Base-by-base conservation (phyloP, 148 eudicot genomes). In the Drosera capensis region DNA sequence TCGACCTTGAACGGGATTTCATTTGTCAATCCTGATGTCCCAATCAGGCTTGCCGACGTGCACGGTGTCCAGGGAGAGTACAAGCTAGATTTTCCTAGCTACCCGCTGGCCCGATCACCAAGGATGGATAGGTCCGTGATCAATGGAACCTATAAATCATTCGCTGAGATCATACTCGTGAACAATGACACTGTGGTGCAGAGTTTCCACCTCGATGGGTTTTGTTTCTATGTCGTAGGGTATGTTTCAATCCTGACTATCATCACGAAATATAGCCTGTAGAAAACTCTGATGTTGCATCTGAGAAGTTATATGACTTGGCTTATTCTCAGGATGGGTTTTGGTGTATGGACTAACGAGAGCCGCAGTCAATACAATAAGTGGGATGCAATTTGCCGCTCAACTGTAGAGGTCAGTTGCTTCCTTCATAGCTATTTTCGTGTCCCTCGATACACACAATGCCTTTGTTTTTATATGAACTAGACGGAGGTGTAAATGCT, bases 191-290 rank as follows among this genome's bases (percentile, higher is more conserved):
- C 94, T 2, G 71, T 73, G 45, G 55, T 67, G 49, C 99, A 90
- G 63, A 85, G 74, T 47, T 84, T 85, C 60, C 99, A 90, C 74
- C 51, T 90, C 66, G 80, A 76, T 14, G 99, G 99, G 20, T 81
- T 69, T 61, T 74, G 82, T 0, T 80, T 90, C 49, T 81, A 80
- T 59, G 99, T 90, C 18, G 95, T 90, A 44, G 99, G 95, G 99
- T 90, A 85, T 48, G 59, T n/a, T n/a, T n/a, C n/a, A n/a, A n/a
- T n/a, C n/a, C n/a, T n/a, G n/a, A n/a, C n/a, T n/a, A n/a, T n/a
- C n/a, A n/a, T n/a, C n/a, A n/a, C n/a, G n/a, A n/a, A n/a, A n/a
- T n/a, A n/a, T n/a, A n/a, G n/a, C n/a, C n/a, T n/a, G n/a, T n/a
- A n/a, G n/a, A n/a, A n/a, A 39, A 14, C 8, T 4, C 17, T 14